Evolutionary conservation across 2,329 filamentous ascomycete species (phyloP), one percentile per base, ranked within the genome.

Genomic region (Colletotrichum eleusines): DNA sequence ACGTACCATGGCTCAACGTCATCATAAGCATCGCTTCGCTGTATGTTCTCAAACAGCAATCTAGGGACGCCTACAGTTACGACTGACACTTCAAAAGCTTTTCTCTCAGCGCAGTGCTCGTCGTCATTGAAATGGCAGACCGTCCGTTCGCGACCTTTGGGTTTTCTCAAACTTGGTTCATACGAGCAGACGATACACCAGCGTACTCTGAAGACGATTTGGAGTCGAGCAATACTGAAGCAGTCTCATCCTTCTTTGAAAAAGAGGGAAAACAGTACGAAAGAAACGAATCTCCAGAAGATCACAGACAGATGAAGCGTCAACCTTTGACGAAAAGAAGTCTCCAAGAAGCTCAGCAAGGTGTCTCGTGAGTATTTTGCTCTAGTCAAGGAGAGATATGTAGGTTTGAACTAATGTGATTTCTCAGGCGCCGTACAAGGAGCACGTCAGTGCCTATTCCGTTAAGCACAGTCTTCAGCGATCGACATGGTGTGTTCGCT

Each of bases 81-180:
- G 23, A 11, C 68, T 71, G 6, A 71, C 53, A 18, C 1, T 3
- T 11, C 1, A 2, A 1, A 12, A 71, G 68, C 1, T 48, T 68
- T 11, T 71, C 64, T 3, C 31, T 71, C 4, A 40, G 12, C 18
- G 64, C 53, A 3, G 65, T 71, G 14, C 68, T 71, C 3, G 58
- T 59, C 3, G 64, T 63, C 7, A 71, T 71, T 28, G 68, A 71
- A 18, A 71, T 71, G 64, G 64, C 64, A 12, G 64, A 71, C 28
- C 51, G 68, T 26, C 68, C 68, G 6, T 71, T 71, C 14, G 68
- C 68, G n/a, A 71, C 68, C 3, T 40, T 71, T 14, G 68, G 64
- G 0, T 20, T 71, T 20, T 71, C 68, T 11, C 68, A 68, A 33
- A 0, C 58, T 11, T 68, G 68, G 68, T 71, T 71, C 31, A 53